Evolutionary conservation across 768 basidiomycete genomes (phyloP), one percentile per base, ranked within the genome.

Genomic region (Mycena rebaudengoi): DNA sequence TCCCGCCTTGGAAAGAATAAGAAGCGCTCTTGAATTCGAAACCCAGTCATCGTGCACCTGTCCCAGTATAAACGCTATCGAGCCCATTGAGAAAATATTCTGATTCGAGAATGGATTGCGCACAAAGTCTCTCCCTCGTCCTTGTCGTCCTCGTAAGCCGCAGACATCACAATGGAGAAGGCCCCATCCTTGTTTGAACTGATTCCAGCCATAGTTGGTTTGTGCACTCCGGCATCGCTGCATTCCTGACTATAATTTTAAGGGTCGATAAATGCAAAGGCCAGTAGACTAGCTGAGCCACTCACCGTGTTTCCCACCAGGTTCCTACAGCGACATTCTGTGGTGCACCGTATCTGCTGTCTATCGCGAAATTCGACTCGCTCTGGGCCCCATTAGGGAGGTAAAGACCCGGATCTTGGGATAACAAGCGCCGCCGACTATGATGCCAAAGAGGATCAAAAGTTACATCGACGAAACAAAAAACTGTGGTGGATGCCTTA

Each of bases 121-220:
- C 49, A 60, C 59, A 60, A 60, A 52, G 59, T 60, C 1, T 60
- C 49, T n/a, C 59, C 59, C 6, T 60, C 49, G 29, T 60, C 59
- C 14, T 4, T 14, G 28, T 12, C 39, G 35, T 60, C 59, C 30
- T 51, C 59, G 25, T 60, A 60, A 10, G 21, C 49, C 2, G 40
- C 59, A 1, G 59, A 51, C 59, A 60, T 44, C 21, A 60, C 59
- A 20, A 60, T 43, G 16, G 59, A 60, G 7, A 60, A 60, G 4
- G 59, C 59, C 23, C 59, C 59, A 11, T 51, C 59, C 30, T 52
- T 60, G 50, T 41, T n/a, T 0, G 49, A 48, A 13, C 32, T 33
- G 3, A 60, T 60, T 20, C 59, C 59, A 13, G 59, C 59, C 32
- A 51, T 23, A 11, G 40, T 44, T 11, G 59, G 49, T 16, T 43